Conservation (phyloP, 768 basidiomycete genomes). For the Termitomyces sp. region DNA sequence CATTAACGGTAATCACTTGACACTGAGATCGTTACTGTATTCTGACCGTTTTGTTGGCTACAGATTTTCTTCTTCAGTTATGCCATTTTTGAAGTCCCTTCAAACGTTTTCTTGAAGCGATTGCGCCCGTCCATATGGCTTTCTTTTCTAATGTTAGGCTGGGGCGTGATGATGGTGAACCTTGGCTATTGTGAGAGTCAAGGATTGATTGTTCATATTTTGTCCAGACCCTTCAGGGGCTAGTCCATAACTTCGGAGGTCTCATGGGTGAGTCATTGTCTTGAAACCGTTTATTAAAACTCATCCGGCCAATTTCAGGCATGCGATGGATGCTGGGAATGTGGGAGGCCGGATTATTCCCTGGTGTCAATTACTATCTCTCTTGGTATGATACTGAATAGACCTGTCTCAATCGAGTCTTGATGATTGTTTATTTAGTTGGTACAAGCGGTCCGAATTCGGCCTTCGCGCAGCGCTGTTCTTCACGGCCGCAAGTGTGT, state of each 20-base stretch:
- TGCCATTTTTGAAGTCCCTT: conserved; percentile 72
- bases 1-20: conserved; percentile 42
- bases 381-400: conserved; percentile 45
- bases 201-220: conserved; percentile 10
- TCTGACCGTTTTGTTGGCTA: background rate
- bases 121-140: conserved; percentile 76
- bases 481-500: conserved; percentile 73
- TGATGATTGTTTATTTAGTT: conserved; percentile 21
- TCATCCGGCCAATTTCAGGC: conserved; percentile 25
- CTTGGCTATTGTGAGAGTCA: background rate
- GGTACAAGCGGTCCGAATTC: conserved; percentile 69
- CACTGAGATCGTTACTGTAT: conserved; percentile 5
- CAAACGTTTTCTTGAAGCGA: conserved; percentile 67
- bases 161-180: conserved; percentile 72
- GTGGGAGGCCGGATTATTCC: conserved; percentile 68
- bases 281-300: background rate
- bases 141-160: conserved; percentile 63
- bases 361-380: conserved; percentile 65
- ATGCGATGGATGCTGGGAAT: conserved; percentile 69
- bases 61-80: conserved; percentile 57
- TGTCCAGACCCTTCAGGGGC: conserved; percentile 62
- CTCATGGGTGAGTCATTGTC: conserved; percentile 45
- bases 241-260: conserved; percentile 63
- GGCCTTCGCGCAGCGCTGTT: conserved; percentile 63
- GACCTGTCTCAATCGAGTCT: background rate